Base-by-base conservation (phyloP, 176 grass and related monocot species). In the Bolboschoenus planiculmis region DNA sequence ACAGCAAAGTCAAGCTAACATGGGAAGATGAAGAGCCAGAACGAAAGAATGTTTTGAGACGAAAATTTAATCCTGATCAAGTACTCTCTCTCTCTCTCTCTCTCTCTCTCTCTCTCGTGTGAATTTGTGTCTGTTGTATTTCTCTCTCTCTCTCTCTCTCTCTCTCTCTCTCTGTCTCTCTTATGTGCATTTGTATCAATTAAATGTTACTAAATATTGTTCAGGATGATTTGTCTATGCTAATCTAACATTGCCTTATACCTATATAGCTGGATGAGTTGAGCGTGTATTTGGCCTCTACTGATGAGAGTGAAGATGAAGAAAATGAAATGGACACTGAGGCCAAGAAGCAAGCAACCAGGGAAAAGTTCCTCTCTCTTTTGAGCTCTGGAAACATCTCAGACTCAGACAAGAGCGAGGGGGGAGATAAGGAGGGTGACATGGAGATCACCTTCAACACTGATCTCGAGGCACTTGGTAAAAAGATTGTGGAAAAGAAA, bases 371-470 rank as follows among this genome's bases (percentile, higher is more conserved):
- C 16, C 46, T 90, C 68, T 84, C 87, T 78, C 72, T 89, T 87
- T 62, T 97, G 82, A 81, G 81, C 20, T 33, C 84, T 47, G 85
- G 81, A 71, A 81, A 92, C 67, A 88, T 85, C 67, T 92, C 90
- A 34, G 92, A 94, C 24, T 85, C 79, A 40, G 92, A 94, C 56
- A 73, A 85, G 34, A 50, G 23, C 60, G 81, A 89, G 37, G 88
- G 39, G 27, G 43, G 56, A 48, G 55, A 29, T 73, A 78, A 92
- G 50, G 88, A 62, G n/a, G 83, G 90, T 74, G 88, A 94, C 43
- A 92, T 94, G 92, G 92, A 97, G 83, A 88, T 92, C 80, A 97
- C 90, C 44, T 97, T 97, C 81, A 91, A 91, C 77, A 92, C 92
- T 0, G 88, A 94, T 62, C 88, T 92, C 40, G 88, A 94, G 87